These are phyloP conservation scores for Apiospora marii DNA, from an alignment of 2,329 filamentous ascomycete genomes.

Conservation along the genomic window DNA sequence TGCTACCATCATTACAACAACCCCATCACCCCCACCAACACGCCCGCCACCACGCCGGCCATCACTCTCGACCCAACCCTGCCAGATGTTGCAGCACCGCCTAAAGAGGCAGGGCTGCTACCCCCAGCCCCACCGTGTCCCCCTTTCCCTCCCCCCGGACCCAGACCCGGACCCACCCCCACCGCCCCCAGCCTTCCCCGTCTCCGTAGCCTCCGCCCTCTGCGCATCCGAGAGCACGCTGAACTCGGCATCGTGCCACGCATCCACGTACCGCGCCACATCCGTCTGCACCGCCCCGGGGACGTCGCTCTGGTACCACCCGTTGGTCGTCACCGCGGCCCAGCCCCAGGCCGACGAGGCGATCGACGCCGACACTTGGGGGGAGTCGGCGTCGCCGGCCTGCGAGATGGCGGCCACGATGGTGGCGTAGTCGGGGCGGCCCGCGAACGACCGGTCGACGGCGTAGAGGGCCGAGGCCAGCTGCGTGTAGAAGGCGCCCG, in stretches of 20 bases:
- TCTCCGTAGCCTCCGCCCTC: slow-evolving; percentile 28
- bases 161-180: not conserved
- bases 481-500: slow-evolving; percentile 31
- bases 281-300: slow-evolving; percentile 28
- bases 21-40: not conserved
- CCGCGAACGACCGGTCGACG: slow-evolving; percentile 31
- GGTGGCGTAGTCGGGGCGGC: slow-evolving; percentile 30
- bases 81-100: not conserved
- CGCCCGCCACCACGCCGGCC: not conserved
- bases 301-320: slow-evolving; percentile 30
- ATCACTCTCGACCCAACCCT: not conserved
- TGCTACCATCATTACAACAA: not conserved
- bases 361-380: slow-evolving; percentile 28
- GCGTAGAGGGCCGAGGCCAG: slow-evolving; percentile 32
- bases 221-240: slow-evolving; percentile 29
- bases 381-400: slow-evolving; percentile 24
- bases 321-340: slow-evolving; percentile 31
- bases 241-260: slow-evolving; percentile 28
- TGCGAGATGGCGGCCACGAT: slow-evolving; percentile 32
- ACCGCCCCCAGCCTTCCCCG: slow-evolving; percentile 14
- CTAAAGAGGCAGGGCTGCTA: not conserved
- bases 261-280: slow-evolving; percentile 27
- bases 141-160: not conserved
- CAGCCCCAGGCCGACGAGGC: slow-evolving; percentile 30
- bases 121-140: not conserved